Evolutionary conservation across 371 early-diverging fungal species (phyloP), one percentile per base, ranked within the genome.

Genomic region (Apophysomyces variabilis): DNA sequence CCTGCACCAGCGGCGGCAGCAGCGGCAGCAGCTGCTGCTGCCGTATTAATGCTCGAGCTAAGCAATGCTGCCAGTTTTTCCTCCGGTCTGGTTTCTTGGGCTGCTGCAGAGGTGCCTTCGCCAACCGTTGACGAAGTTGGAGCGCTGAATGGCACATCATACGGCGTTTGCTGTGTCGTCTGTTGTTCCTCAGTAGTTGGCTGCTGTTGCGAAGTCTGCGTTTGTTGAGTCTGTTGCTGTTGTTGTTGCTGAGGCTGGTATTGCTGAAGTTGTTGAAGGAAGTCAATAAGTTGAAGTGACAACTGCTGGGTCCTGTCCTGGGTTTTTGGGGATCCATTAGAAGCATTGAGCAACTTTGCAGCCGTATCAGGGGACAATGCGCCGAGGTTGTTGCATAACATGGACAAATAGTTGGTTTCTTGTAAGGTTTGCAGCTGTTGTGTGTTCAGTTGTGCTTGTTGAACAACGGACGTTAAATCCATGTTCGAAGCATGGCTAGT

Each of bases 371-470:
- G 78, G 35, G 69, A 66, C 64, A 76, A 63, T 58, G 67, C 70
- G 43, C 72, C 72, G 21, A 75, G 65, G 44, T 76, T 78, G 61
- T 77, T 80, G 38, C 77, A 80, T 47, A 80, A 72, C 50, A 83
- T 66, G 18, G 78, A 73, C 43, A 82, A 50, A 26, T 80, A 80
- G 16, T 80, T 80, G 9, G 65, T 68, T 57, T 67, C 70, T 32
- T 61, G 54, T 43, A 68, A 38, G 38, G 35, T 37, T 21, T 57
- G 62, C 37, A 65, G 61, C 13, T 62, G 67, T 37, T 65, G 66
- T 36, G 65, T 32, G 63, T 50, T 41, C 43, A 62, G 63, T 56
- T 63, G 68, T 35, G 57, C 44, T 18, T 61, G 66, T 7, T 69
- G 69, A 14, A 54, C 62, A 62, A 65, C 45, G 13, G 66, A 38